phyloP scores from a whole-genome alignment of 768 basidiomycete species.

The Tricholoma sp. region DNA sequence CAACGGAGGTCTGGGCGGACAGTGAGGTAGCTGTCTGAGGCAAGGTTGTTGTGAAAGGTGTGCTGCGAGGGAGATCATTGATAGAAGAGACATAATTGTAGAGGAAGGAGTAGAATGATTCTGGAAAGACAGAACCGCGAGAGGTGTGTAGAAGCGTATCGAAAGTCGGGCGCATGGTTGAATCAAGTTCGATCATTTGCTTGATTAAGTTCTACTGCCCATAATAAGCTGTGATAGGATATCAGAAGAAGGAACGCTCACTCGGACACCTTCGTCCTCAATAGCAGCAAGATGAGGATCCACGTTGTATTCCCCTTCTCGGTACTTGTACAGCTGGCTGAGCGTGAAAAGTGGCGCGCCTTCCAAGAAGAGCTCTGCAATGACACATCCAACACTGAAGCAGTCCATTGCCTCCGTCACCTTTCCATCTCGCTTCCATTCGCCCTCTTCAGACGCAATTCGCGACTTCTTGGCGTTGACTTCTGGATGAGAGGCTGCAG shows the following conservation, averaged over 20 bases:
- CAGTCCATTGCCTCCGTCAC: slow-evolving; percentile 98
- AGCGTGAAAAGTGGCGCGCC: slow-evolving; percentile 91
- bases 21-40: slow-evolving; percentile 25
- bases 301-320: slow-evolving; percentile 77
- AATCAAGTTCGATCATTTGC: slow-evolving; percentile 85
- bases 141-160: slow-evolving; percentile 70
- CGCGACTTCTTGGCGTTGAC: slow-evolving; percentile 64
- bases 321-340: slow-evolving; percentile 92
- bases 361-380: slow-evolving; percentile 94
- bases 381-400: slow-evolving; percentile 91
- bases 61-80: slow-evolving; percentile 55
- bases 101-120: slow-evolving; percentile 91
- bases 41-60: slow-evolving; percentile 36
- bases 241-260: slow-evolving; percentile 33
- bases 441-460: slow-evolving; percentile 44
- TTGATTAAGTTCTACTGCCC: slow-evolving; percentile 71
- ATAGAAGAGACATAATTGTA: slow-evolving; percentile 83
- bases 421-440: slow-evolving; percentile 69
- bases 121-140: slow-evolving; percentile 79
- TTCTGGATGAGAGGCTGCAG: slow-evolving; percentile 60
- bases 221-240: slow-evolving; percentile 18
- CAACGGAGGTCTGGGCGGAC: slow-evolving; percentile 23
- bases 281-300: slow-evolving; percentile 68
- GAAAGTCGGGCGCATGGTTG: slow-evolving; percentile 73
- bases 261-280: slow-evolving; percentile 77